Evolutionary conservation across 2,329 filamentous ascomycete genomes (phyloP), one percentile per base, ranked within the genome.

Genomic region (Calonectria fujianensis): DNA sequence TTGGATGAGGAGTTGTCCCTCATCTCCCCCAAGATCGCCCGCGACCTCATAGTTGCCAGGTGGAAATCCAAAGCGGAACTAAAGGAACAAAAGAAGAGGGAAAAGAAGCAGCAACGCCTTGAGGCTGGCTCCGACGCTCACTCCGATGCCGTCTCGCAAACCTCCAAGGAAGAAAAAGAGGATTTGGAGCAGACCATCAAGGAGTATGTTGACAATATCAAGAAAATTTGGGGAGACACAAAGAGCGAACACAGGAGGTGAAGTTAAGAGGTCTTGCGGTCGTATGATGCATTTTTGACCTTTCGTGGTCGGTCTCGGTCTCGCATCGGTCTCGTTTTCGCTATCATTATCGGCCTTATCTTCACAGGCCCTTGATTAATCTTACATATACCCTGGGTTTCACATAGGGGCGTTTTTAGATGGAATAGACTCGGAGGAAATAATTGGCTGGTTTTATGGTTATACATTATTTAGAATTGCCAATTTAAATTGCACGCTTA

Each of bases 1-100:
- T 29, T 81, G 0, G 78, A 80, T 1, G 79, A 81, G 3, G 80
- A 81, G 0, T 8, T 81, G 4, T 70, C 76, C 1, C 64, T 80
- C 0, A 74, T 45, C 2, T 81, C 79, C 0, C 77, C 78, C 0
- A 81, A 80, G 27, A 80, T 81, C 69, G 79, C 79, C 5, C 71
- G 80, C 4, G 80, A 81, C 7, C 59, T 81, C n/a, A 69, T 81
- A 0, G 61, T 80, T 2, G 74, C 76, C 0, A 68, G 76, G 1
- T 70, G 78, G 10, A 69, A 74, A n/a, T 81, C 79, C 0, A 81
- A 78, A 41, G 39, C n/a, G 37, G 57, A 63, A 6, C 73, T 77
- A 48, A 77, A 80, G 18, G 48, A 41, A 2, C 32, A 64, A 16
- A 51, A 71, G 35, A 66, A 68, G n/a, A 50, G 18, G 16, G 50